Conservation (phyloP, 768 basidiomycete genomes). For the Sporobolomyces phaffii region DNA sequence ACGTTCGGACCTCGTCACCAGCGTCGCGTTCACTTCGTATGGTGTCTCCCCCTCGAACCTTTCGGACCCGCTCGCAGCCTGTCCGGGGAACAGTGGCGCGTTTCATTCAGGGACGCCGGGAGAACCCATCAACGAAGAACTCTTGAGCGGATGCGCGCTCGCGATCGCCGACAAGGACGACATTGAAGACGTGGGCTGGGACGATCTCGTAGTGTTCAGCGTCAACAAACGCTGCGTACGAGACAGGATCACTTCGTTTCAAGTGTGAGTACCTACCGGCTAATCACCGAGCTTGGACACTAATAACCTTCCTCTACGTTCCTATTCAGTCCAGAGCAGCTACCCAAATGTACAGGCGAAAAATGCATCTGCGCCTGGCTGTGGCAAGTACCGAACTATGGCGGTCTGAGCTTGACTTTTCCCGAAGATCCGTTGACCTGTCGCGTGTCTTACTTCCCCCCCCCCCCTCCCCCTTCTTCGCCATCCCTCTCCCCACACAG, state of each 20-base stretch:
- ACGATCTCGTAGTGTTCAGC: slow-evolving; percentile 41
- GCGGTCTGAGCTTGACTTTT: background rate
- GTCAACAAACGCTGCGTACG: slow-evolving; percentile 43
- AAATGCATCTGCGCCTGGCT: slow-evolving; percentile 42
- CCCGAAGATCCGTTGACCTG: too few species aligned
- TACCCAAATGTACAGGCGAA: slow-evolving; percentile 41
- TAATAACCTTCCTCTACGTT: background rate
- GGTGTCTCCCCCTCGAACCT: slow-evolving; percentile 25
- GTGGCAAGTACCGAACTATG: background rate
- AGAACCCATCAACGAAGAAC: slow-evolving; percentile 13
- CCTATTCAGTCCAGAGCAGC: slow-evolving; percentile 29
- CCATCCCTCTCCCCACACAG: too few species aligned
- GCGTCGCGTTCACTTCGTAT: slow-evolving; percentile 35
- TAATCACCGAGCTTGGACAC: background rate
- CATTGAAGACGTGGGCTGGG: slow-evolving; percentile 22
- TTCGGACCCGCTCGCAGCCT: slow-evolving; percentile 18
- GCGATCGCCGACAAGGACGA: slow-evolving; percentile 40
- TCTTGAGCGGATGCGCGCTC: slow-evolving; percentile 42
- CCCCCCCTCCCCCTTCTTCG: too few species aligned
- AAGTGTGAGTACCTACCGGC: background rate
- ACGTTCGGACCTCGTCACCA: too few species aligned
- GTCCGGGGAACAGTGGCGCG: slow-evolving; percentile 40
- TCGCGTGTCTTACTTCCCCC: too few species aligned
- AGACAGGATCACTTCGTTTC: slow-evolving; percentile 38
- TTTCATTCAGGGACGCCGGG: slow-evolving; percentile 40